A percentile compares a stretch with the other conserved stretches of the same genome.
Evolutionary conservation across 352 stramenopile genomes (phyloP).

Genomic region (Phytopythium boreale): DNA sequence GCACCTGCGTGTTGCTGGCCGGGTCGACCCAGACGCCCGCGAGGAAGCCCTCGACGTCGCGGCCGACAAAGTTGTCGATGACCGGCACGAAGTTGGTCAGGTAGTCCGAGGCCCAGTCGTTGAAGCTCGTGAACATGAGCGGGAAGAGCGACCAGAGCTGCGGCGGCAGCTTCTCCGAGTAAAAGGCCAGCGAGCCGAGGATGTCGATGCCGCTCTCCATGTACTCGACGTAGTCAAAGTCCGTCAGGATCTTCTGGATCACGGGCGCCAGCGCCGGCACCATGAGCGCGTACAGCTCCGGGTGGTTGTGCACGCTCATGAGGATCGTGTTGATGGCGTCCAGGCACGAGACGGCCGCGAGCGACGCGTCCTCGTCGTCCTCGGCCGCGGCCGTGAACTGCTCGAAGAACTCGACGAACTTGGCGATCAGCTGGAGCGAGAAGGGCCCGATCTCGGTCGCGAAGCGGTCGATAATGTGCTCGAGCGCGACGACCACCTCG

Average conservation of each 20-base stretch:
- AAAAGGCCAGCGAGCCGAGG: constrained; percentile 95
- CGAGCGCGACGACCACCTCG: constrained; percentile 93
- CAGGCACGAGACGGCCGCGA: constrained; percentile 91
- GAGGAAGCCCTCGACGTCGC: constrained; percentile 73
- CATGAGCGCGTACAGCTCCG: constrained; percentile 84
- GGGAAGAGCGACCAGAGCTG: constrained; percentile 96
- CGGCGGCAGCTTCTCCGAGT: constrained; percentile 90
- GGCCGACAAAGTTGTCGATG: constrained; percentile 95
- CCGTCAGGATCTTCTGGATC: constrained; percentile 94
- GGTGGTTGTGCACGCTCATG: constrained; percentile 79
- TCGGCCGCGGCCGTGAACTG: constrained; percentile 91
- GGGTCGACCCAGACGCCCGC: constrained; percentile 43
- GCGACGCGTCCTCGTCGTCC: constrained; percentile 96
- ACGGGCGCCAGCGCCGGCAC: constrained; percentile 94
- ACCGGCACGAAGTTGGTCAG: constrained; percentile 94
- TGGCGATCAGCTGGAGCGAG: constrained; percentile 91
- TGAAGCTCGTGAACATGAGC: constrained; percentile 94
- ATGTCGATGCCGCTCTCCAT: constrained; percentile 96
- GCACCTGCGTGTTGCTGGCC: constrained; percentile 35
- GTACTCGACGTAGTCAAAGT: constrained; percentile 97
- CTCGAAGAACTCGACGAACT: constrained; percentile 94
- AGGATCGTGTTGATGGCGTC: constrained; percentile 87
- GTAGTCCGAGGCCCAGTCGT: constrained; percentile 96
- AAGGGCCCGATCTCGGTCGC: constrained; percentile 94
- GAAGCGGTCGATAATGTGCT: constrained; percentile 97